phyloP scores from a whole-genome alignment of 2,329 filamentous ascomycete species.

The Aspergillus cejpii region DNA sequence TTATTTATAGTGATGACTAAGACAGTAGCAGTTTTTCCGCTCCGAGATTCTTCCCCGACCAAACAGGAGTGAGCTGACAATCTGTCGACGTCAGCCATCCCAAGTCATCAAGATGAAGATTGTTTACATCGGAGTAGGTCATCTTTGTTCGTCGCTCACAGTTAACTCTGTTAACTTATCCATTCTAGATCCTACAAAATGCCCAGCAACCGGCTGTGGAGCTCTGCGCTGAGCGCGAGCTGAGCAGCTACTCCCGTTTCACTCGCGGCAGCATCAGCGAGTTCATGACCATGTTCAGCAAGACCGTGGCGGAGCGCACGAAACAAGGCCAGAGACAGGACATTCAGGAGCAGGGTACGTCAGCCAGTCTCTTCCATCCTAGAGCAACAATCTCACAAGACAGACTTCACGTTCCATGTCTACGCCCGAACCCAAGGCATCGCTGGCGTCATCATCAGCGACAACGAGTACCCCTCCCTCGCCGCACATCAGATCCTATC shows the following conservation, averaged over 20 bases:
- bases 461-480: slow-evolving; percentile 66
- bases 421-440: slow-evolving; percentile 66
- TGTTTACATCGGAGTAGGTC: slow-evolving; percentile 74
- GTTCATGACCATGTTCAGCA: slow-evolving; percentile 79
- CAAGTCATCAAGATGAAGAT: slow-evolving; percentile 64
- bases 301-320: slow-evolving; percentile 81
- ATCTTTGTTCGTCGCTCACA: slow-evolving; percentile 2
- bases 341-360: slow-evolving; percentile 52
- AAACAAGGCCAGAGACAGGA: slow-evolving; percentile 74
- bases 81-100: slow-evolving; percentile 12
- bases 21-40: background rate
- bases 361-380: background rate
- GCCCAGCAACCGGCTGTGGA: slow-evolving; percentile 68
- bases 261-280: slow-evolving; percentile 56
- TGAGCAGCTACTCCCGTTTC: slow-evolving; percentile 72
- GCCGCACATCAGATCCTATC: slow-evolving; percentile 81
- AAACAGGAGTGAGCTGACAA: background rate
- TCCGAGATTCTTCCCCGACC: background rate
- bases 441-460: slow-evolving; percentile 69
- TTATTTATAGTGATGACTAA: too few relatives aligned
- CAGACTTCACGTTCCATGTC: slow-evolving; percentile 56
- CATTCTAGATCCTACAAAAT: slow-evolving; percentile 68
- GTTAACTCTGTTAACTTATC: background rate
- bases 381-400: background rate
- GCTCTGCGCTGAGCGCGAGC: slow-evolving; percentile 68